Evolutionary conservation across 345 rosid genomes (phyloP).

Genomic region (Linum tenue): DNA sequence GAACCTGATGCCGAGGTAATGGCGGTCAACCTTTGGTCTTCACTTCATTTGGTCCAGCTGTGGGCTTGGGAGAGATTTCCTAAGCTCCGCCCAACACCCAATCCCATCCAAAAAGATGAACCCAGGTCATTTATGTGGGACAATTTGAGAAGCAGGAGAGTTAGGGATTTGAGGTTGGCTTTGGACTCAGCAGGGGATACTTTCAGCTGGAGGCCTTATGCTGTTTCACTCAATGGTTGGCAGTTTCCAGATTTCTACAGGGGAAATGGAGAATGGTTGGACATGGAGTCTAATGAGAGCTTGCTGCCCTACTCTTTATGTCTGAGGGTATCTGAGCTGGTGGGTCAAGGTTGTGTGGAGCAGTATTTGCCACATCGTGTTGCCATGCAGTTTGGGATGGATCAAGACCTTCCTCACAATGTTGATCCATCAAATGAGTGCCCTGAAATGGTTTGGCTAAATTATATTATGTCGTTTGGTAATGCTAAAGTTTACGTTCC

Average conservation of each 20-base stretch:
- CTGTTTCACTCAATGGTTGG: conserved; percentile 17
- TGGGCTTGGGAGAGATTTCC: conserved; percentile 46
- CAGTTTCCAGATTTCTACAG: conserved; percentile 14
- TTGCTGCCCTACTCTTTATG: conserved; percentile 10
- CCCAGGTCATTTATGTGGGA: conserved; percentile 39
- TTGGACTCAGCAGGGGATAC: conserved; percentile 19
- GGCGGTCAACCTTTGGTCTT: conserved; percentile 19
- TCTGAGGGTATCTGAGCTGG: conserved; percentile 28
- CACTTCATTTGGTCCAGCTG: conserved; percentile 26
- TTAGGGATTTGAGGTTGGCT: conserved; percentile 14
- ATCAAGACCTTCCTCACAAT: conserved; percentile 37
- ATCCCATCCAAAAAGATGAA: conserved; percentile 19
- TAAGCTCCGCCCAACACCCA: conserved; percentile 25
- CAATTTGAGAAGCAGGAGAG: conserved; percentile 1
- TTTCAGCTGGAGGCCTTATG: conserved; percentile 42
- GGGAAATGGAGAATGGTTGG: conserved; percentile 12
- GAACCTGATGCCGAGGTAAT: neutral
- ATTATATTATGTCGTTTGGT: conserved; percentile 25
- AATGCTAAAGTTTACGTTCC: conserved; percentile 29
- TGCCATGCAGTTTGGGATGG: conserved; percentile 50
- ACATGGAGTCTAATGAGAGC: neutral
- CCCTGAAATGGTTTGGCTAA: conserved; percentile 27
- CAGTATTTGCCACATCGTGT: conserved; percentile 48
- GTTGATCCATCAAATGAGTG: conserved; percentile 9
- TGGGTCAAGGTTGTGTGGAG: conserved; percentile 27